Base-by-base conservation (phyloP, 371 early-diverging fungal genomes). In the Apophysomyces ossiformis region DNA sequence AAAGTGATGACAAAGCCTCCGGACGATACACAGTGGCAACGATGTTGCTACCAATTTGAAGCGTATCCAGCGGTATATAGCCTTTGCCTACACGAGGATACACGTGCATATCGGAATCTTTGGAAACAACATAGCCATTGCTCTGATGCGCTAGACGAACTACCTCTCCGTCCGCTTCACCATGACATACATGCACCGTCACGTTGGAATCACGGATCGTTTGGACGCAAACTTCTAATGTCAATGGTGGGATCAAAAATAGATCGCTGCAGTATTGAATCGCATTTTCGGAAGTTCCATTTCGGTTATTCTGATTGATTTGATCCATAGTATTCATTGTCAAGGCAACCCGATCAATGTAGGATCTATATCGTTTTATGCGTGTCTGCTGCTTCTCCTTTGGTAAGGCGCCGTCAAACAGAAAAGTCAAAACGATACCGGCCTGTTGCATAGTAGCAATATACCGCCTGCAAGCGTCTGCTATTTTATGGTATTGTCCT, bases 361-460 rank as follows among this genome's bases (percentile, higher is more conserved):
- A 85, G n/a, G 75, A 75, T 13, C 76, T 70, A 26, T 83, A 80
- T n/a, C 88, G 70, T 21, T 73, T 77, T 35, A 82, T 45, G n/a
- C 86, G 69, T 5, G 86, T 86, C 37, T 69, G 74, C 15, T 76
- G 71, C 50, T 87, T 87, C 54, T 81, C 79, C n/a, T 61, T 35
- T 3, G 86, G 88, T 0, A 87, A 57, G 0, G 86, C 82, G 6
- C 88, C 88, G 69, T 87, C 88, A 64, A 87, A 87, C 7, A 85
- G 63, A 58, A 87, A 78, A 7, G 73, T 74, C 43, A 79, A 62
- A 0, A 60, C 61, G 44, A 86, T 82, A 0, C 82, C 82, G 43
- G 75, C 76, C 32, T 63, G 39, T 37, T 72, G 67, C 12, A 85
- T 57, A 0, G 73, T 69, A 0, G 59, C 21, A 13, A 81, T 61